These are phyloP conservation scores for Taiozyma sp. DNA, from an alignment of 1,139 yeast species.

Conservation along the genomic window DNA sequence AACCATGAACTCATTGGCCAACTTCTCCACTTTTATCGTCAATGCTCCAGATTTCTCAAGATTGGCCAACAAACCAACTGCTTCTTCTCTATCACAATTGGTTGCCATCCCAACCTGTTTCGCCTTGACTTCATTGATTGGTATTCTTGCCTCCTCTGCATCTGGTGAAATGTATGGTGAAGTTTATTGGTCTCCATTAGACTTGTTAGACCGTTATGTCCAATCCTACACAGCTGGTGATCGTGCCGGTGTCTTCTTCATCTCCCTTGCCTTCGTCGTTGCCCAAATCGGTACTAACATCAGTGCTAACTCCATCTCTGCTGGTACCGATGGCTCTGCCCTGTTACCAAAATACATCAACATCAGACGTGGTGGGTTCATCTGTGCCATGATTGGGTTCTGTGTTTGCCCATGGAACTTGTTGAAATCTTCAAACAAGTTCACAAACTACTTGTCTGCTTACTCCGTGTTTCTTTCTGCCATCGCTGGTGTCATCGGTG, in stretches of 20 bases:
- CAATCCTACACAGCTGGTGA: conserved; percentile 61
- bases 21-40: conserved; percentile 80
- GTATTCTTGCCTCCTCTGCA: conserved; percentile 83
- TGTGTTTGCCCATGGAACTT: conserved; percentile 89
- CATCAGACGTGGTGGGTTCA: conserved; percentile 75
- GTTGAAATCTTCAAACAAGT: conserved; percentile 65
- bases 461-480: conserved; percentile 84
- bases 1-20: conserved; percentile 77
- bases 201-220: conserved; percentile 63
- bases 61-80: conserved; percentile 54
- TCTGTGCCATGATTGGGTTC: conserved; percentile 76
- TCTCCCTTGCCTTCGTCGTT: conserved; percentile 70
- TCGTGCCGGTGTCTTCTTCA: conserved; percentile 83
- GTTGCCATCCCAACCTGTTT: conserved; percentile 73
- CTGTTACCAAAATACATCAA: conserved; percentile 73
- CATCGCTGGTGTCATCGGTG: conserved; percentile 77
- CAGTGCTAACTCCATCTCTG: conserved; percentile 83
- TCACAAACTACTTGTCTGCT: conserved; percentile 81
- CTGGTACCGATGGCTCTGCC: conserved; percentile 91
- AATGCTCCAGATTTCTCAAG: conserved; percentile 92
- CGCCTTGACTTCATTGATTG: conserved; percentile 81
- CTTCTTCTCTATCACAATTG: conserved; percentile 50
- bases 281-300: conserved; percentile 93
- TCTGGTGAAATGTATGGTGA: conserved; percentile 65
- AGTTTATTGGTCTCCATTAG: conserved; percentile 84